Conservation (phyloP, 805 yeast genomes). For the Cyberlindnera samutprakarnensis region DNA sequence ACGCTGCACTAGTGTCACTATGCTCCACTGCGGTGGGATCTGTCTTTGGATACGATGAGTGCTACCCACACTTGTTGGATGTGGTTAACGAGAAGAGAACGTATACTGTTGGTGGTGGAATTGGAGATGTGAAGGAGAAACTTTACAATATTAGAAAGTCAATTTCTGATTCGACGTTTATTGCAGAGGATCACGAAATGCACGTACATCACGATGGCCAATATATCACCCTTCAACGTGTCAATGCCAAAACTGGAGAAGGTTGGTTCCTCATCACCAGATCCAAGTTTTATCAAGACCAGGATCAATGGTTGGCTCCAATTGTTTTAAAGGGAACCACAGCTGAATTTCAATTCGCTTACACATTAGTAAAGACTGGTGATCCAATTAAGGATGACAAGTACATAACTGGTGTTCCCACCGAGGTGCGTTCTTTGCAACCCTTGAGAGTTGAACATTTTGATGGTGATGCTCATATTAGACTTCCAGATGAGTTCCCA, state of each 20-base stretch:
- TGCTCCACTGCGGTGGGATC: conserved; percentile 94
- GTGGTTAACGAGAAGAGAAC: conserved; percentile 69
- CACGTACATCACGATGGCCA: conserved; percentile 93
- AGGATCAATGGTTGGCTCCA: conserved; percentile 51
- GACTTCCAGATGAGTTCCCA: conserved; percentile 58
- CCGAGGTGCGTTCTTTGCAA: conserved; percentile 45
- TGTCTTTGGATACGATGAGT: conserved; percentile 89
- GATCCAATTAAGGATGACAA: conserved; percentile 33
- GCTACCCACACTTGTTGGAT: conserved; percentile 74
- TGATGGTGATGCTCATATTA: conserved; percentile 43
- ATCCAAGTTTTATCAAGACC: conserved; percentile 51
- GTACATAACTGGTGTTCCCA: conserved; percentile 58
- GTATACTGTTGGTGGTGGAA: conserved; percentile 57
- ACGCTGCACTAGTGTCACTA: conserved; percentile 88
- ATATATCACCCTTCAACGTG: conserved; percentile 82
- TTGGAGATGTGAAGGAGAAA: conserved; percentile 60
- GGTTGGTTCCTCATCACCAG: conserved; percentile 90
- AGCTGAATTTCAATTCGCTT: conserved; percentile 51
- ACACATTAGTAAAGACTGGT: conserved; percentile 46
- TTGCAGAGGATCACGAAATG: conserved; percentile 70
- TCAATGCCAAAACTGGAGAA: conserved; percentile 73
- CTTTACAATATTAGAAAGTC: conserved; percentile 50
- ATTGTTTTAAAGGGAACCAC: conserved; percentile 51
- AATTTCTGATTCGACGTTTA: conserved; percentile 41
- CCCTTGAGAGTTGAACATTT: conserved; percentile 41